phyloP scores from a whole-genome alignment of 768 basidiomycete genomes.

The Tylopilus felleus region DNA sequence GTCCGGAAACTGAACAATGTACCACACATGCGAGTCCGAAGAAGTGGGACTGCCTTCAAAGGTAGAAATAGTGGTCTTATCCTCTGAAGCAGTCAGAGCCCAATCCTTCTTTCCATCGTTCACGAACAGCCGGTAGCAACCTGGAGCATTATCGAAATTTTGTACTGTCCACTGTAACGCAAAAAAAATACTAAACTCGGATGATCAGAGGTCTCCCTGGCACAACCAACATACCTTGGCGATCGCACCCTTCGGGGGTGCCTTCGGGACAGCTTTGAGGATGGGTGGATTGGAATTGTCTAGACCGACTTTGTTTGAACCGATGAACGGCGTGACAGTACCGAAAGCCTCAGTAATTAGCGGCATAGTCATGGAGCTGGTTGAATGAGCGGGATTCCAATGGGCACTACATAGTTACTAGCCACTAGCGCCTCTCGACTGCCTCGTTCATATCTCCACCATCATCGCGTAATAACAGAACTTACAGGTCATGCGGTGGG shows the following conservation, averaged over 20 bases:
- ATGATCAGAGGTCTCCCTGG: not conserved
- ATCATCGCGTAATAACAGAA: no score
- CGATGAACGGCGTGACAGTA: not conserved
- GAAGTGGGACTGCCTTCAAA: conserved; percentile 1
- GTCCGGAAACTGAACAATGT: conserved; percentile 1
- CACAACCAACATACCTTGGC: not conserved
- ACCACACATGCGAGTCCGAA: conserved; percentile 8
- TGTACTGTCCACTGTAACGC: conserved; percentile 8
- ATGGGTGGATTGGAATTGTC: not conserved
- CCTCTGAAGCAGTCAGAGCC: not conserved
- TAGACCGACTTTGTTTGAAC: not conserved
- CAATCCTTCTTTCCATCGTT: conserved; percentile 9
- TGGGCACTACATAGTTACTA: no score
- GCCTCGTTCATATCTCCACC: no score
- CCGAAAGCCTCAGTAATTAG: not conserved
- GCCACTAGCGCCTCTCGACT: no score
- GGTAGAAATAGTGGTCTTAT: not conserved
- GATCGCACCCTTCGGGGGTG: no score
- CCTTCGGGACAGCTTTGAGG: conserved; percentile 3
- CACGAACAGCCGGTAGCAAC: conserved; percentile 11
- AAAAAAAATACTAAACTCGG: not conserved
- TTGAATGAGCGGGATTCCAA: not conserved
- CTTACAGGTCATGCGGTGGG: no score
- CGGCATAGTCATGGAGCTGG: not conserved
- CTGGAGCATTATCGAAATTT: not conserved